Evolutionary conservation across 2,329 filamentous ascomycete species (phyloP), one percentile per base, ranked within the genome.

Genomic region (Furcasterigmium furcatum): DNA sequence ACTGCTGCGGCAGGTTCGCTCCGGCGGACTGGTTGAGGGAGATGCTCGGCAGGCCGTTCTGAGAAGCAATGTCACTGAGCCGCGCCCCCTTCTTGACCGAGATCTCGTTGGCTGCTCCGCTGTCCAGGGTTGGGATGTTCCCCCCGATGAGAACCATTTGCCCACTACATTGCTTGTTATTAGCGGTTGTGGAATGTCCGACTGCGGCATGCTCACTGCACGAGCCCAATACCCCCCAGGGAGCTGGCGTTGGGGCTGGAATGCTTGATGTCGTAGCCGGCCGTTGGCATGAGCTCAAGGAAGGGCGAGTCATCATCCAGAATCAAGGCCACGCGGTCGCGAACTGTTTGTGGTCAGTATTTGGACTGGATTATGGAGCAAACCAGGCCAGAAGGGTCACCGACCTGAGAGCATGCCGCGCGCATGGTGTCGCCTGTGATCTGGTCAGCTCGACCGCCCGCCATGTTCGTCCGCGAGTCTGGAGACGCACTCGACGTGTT

Each of bases 1-100:
- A 45, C 20, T 45, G 43, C 29, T 45, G 43, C 2, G 43, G 43
- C 10, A 45, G 43, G 22, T 45, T 40, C 6, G 43, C 43, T 21
- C 43, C 43, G 5, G 43, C 43, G 16, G 43, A 45, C 27, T 45
- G 43, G 9, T 39, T 45, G 35, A 45, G 43, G 24, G 29, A 45
- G 27, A 45, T 45, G 32, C 18, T 40, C n/a, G 43, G 43, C 12
- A 45, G 43, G 24, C 43, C 43, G 18, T 45, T 45, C 16, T 45
- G 21, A 4, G 40, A 35, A 9, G 43, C 34, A 22, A 45, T 40
- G 19, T 45, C 35, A 20, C 43, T 45, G 16, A 38, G 18, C 12
- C 43, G 43, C n/a, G 27, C 16, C 21, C 22, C 12, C 20, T 40
- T 45, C 35, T 45, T 45, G 5, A 45, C 43, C 2, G 43, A 29